Conservation (phyloP, 371 early-diverging fungal genomes). For the Rhizomucor miehei region DNA sequence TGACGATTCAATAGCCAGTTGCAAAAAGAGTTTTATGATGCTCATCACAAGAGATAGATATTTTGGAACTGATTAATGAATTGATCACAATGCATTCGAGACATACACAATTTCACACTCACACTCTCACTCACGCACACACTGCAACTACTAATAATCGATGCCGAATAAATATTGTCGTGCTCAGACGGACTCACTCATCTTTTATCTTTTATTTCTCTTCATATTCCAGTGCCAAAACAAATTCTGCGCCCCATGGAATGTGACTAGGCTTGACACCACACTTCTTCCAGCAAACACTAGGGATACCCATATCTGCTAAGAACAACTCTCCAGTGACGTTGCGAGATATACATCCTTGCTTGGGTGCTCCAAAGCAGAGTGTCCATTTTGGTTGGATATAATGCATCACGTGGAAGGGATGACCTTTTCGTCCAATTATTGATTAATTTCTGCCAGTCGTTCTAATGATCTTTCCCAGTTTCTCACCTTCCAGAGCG, state of each 20-base stretch:
- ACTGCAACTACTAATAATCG: not conserved
- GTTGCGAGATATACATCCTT: conserved; percentile 54
- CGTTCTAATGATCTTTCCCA: not conserved
- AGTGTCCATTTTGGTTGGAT: conserved; percentile 74
- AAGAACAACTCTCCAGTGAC: conserved; percentile 73
- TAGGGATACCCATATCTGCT: conserved; percentile 77
- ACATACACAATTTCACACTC: not conserved
- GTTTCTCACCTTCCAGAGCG: conserved; percentile 46
- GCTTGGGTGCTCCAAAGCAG: conserved; percentile 73
- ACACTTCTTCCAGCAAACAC: conserved; percentile 55
- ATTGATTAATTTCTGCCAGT: not conserved
- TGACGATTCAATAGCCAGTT: not conserved
- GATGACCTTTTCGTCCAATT: conserved; percentile 14
- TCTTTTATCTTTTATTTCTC: not conserved
- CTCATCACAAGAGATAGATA: conserved; percentile 5
- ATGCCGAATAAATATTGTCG: too few species aligned
- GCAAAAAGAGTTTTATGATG: conserved; percentile 1
- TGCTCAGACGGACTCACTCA: too few species aligned
- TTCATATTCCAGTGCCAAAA: conserved; percentile 64
- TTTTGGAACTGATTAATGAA: conserved; percentile 21
- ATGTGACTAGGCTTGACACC: conserved; percentile 55
- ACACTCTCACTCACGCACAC: not conserved
- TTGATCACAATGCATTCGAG: not conserved
- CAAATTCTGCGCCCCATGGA: conserved; percentile 75
- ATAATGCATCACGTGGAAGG: conserved; percentile 36